phyloP scores from a whole-genome alignment of 768 basidiomycete species.

The Fistulinella prunicolor region DNA sequence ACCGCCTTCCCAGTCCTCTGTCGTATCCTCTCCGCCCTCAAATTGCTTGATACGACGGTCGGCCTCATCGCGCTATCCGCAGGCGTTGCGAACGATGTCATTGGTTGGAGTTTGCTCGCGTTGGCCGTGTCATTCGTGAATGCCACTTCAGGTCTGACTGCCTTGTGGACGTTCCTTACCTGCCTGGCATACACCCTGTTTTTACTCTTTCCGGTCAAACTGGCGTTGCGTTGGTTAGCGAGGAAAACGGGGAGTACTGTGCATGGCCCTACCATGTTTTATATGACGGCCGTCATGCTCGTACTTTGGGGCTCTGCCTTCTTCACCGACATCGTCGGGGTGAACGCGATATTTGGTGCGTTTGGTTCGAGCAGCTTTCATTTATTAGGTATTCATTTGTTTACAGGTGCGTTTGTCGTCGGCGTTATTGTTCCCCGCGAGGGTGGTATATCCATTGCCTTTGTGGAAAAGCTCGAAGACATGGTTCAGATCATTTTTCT shows the following conservation, averaged over 20 bases:
- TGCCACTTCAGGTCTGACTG: conserved; percentile 76
- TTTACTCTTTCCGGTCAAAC: conserved; percentile 65
- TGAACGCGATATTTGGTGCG: conserved; percentile 86
- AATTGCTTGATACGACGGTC: conserved; percentile 87
- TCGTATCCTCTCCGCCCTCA: conserved; percentile 84
- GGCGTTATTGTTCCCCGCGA: conserved; percentile 85
- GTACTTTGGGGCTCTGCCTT: conserved; percentile 85
- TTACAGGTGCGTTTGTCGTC: conserved; percentile 72
- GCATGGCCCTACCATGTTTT: conserved; percentile 79
- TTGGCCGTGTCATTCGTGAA: conserved; percentile 92
- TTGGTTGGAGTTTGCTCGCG: conserved; percentile 88
- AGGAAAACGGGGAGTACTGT: conserved; percentile 74
- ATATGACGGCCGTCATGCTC: conserved; percentile 84
- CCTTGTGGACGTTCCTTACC: conserved; percentile 78
- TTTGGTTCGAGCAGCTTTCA: neutral
- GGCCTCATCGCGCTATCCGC: conserved; percentile 92
- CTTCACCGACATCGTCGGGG: conserved; percentile 94
- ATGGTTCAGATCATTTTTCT: conserved; percentile 89
- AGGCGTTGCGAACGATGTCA: conserved; percentile 87
- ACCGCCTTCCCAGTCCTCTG: conserved; percentile 90
- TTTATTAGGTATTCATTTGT: neutral
- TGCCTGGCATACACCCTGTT: conserved; percentile 81
- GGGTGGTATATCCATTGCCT: conserved; percentile 75
- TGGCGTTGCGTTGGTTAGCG: conserved; percentile 67
- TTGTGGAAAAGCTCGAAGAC: conserved; percentile 95